Conservation (phyloP, 2,329 filamentous ascomycete genomes). For the Alternaria ventricosa region DNA sequence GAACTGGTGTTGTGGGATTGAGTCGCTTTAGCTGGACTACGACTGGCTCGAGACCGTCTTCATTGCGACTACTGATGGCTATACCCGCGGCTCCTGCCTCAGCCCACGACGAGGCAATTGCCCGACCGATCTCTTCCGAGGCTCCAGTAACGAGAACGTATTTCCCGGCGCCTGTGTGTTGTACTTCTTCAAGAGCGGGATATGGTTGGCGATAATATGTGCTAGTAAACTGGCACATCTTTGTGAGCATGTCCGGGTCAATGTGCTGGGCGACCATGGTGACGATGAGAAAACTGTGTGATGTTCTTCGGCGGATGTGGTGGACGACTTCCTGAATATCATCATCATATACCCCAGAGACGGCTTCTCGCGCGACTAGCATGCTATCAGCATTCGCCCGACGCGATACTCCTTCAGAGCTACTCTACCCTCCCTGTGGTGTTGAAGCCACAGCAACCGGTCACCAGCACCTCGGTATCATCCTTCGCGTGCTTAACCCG, state of each 20-base stretch:
- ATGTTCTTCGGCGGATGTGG: not conserved
- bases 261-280: not conserved
- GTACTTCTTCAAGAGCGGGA: not conserved
- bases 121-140: not conserved
- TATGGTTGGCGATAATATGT: not conserved
- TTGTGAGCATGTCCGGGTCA: not conserved
- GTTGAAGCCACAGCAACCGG: not conserved
- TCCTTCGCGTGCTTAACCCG: not conserved
- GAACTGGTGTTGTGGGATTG: not conserved
- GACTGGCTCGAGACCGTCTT: not conserved
- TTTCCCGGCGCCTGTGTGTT: not conserved
- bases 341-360: not conserved
- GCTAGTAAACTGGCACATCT: not conserved
- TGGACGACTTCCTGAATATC: not conserved
- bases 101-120: not conserved
- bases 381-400: not conserved
- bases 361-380: not conserved
- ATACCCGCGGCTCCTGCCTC: not conserved
- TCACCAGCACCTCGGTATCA: not conserved
- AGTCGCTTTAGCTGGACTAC: not conserved
- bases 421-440: not conserved
- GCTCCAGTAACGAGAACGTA: not conserved
- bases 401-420: not conserved
- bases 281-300: not conserved
- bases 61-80: not conserved